Evolutionary conservation across 2,329 filamentous ascomycete genomes (phyloP).

Genomic region (Chrysoporthe cubensis): DNA sequence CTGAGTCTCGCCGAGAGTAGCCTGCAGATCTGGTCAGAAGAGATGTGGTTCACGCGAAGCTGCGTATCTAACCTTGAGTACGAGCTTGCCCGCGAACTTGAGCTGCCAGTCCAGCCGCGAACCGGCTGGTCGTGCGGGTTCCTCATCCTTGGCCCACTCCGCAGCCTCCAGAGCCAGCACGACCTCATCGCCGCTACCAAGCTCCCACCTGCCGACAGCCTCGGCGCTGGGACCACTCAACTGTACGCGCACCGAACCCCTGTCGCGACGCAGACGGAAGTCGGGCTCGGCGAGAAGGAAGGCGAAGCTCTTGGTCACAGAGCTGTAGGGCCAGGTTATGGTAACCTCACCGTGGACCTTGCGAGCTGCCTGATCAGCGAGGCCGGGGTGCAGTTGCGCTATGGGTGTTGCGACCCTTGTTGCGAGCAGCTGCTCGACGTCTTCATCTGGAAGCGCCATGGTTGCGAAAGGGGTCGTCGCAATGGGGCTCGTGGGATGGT

Average conservation of each 20-base stretch:
- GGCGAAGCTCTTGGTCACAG: slow-evolving; percentile 71
- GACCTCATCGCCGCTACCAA: slow-evolving; percentile 81
- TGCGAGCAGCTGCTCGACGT: slow-evolving; percentile 31
- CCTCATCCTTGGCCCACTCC: slow-evolving; percentile 62
- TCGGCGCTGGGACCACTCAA: slow-evolving; percentile 74
- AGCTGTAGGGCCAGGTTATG: slow-evolving; percentile 90
- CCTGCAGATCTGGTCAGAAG: slow-evolving; percentile 36
- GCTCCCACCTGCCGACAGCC: slow-evolving; percentile 64
- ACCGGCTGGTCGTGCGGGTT: slow-evolving; percentile 52
- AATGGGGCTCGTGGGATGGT: slow-evolving; percentile 33
- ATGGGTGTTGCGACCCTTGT: slow-evolving; percentile 51
- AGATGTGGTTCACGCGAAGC: slow-evolving; percentile 29
- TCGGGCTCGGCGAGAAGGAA: slow-evolving; percentile 85
- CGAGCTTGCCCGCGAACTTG: slow-evolving; percentile 55
- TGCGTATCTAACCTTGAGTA: slow-evolving; percentile 46
- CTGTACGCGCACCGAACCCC: slow-evolving; percentile 79
- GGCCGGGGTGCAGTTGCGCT: slow-evolving; percentile 55
- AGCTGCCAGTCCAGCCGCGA: slow-evolving; percentile 63
- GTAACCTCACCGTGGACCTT: slow-evolving; percentile 75
- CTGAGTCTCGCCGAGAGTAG: slow-evolving; percentile 50
- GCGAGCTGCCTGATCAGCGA: slow-evolving; percentile 45
- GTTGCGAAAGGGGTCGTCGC: slow-evolving; percentile 20
- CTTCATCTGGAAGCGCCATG: slow-evolving; percentile 32
- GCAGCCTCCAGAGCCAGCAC: slow-evolving; percentile 70
- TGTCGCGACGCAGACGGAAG: slow-evolving; percentile 74